Evolutionary conservation across 2,329 filamentous ascomycete species (phyloP), one percentile per base, ranked within the genome.

Genomic region (Volutella citrinella): DNA sequence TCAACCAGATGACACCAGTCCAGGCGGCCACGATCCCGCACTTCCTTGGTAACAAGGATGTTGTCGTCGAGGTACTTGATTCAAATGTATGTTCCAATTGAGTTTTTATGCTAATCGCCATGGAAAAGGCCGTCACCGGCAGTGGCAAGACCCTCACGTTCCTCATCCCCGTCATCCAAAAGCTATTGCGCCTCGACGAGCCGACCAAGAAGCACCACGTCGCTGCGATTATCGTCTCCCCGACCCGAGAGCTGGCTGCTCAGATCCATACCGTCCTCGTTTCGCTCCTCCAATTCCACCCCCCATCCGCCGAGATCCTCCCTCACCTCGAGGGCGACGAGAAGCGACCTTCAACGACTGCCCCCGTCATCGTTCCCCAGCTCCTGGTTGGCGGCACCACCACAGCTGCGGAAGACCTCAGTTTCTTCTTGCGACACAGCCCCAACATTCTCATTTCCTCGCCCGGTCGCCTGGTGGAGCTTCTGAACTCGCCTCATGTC

Each of bases 381-480:
- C 74, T 97, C 11, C 78, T 97, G 1, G 80, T 96, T 3, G 90
- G 91, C 27, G 90, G 90, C 22, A 82, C 78, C 11, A 69, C 72
- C 2, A 89, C 85, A 13, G 84, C 89, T 0, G 84, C 87, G 1
- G 87, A 95, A 58, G 93, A 98, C 54, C 69, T 97, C 7, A 87
- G 86, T 51, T 76, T 76, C 34, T 98, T 97, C 59, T 70, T 95
- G 24, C 84, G 85, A 42, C 76, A 82, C 38, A 89, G 85, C 5
- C 88, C 91, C 0, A 98, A 97, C 54, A 68, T 98, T 1, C 70
- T 98, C 4, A 84, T 98, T 33, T 89, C 84, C 1, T 97, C 93
- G 0, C 93, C 93, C 0, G 94, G 93, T 5, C 80, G 93, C 28
- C 75, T 98, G 3, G 76, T 95, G 6, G 90, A 96, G 55, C 76